Percentiles rank a stretch among this genome's conserved stretches.
These are phyloP conservation scores for Cladochytrium replicatum DNA, from an alignment of 192 early-diverging fungal species.

Conservation along the genomic window DNA sequence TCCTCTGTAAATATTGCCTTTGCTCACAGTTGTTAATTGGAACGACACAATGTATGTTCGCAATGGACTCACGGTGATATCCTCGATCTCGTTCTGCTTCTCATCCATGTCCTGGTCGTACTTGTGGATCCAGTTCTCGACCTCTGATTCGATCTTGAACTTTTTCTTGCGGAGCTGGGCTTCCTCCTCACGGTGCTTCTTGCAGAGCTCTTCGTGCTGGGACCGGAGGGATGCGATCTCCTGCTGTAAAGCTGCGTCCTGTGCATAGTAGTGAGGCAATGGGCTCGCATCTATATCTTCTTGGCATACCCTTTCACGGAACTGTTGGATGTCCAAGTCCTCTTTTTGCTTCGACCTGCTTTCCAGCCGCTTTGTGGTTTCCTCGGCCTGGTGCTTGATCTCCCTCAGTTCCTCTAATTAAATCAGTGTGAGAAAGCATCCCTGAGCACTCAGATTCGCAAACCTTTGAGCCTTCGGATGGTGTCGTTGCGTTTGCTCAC, in stretches of 20 bases:
- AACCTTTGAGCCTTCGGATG: constrained; percentile 47
- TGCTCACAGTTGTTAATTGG: not conserved
- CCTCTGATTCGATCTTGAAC: constrained; percentile 49
- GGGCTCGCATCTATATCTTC: not conserved
- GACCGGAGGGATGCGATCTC: constrained; percentile 25
- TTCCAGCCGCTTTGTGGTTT: constrained; percentile 45
- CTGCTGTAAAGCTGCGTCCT: constrained; percentile 23
- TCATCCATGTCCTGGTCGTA: constrained; percentile 57
- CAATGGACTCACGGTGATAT: constrained; percentile 31
- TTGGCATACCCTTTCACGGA: constrained; percentile 27
- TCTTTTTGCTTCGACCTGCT: constrained; percentile 46
- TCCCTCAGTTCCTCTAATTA: constrained; percentile 38
- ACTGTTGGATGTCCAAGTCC: constrained; percentile 36
- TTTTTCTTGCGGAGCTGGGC: constrained; percentile 42
- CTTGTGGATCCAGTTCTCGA: constrained; percentile 60
- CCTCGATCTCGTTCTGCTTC: constrained; percentile 47
- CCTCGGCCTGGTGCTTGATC: constrained; percentile 51
- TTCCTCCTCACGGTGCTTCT: constrained; percentile 42
- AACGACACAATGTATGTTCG: constrained; percentile 1
- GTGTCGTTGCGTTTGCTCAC: constrained; percentile 45
- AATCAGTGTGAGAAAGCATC: constrained; percentile 3
- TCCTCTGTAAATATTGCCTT: constrained; percentile 42
- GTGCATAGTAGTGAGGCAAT: not conserved
- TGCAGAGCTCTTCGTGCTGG: constrained; percentile 16
- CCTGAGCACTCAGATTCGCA: not conserved